Conservation (phyloP, 129 eudicot species). For the Lactuca saligna region DNA sequence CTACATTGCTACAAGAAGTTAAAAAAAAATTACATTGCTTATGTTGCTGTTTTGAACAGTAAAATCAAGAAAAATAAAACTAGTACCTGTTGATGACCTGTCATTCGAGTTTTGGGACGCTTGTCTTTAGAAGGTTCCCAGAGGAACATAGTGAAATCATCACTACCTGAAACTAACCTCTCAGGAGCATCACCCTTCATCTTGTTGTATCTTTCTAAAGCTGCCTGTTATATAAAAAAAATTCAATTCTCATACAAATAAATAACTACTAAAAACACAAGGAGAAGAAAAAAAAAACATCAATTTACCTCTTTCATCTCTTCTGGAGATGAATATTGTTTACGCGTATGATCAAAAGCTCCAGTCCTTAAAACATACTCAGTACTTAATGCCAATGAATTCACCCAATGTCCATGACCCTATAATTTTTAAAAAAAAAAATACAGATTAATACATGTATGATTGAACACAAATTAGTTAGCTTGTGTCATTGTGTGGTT, state of each 20-base stretch:
- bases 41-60: too few species aligned
- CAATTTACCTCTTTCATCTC: constrained; percentile 76
- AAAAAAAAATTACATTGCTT: too few species aligned
- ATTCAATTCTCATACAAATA: not conserved
- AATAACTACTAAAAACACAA: not conserved
- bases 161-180: constrained; percentile 93
- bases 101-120: constrained; percentile 93
- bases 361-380: constrained; percentile 94
- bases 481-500: not conserved
- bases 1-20: too few species aligned
- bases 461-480: not conserved
- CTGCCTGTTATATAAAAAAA: constrained; percentile 49
- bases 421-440: constrained; percentile 17
- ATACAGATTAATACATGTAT: too few species aligned
- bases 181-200: constrained; percentile 86
- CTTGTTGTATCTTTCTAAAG: constrained; percentile 83
- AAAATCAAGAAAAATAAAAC: too few species aligned
- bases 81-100: constrained; percentile 97
- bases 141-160: constrained; percentile 96
- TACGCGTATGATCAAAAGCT: constrained; percentile 87
- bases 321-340: constrained; percentile 77
- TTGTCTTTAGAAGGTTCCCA: constrained; percentile 96
- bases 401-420: constrained; percentile 99
- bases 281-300: not conserved
- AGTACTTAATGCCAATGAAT: constrained; percentile 89